Percentiles rank a stretch among this genome's conserved stretches.
These are phyloP conservation scores for Fusarium phyllophilum DNA, from an alignment of 2,329 filamentous ascomycete genomes.

Conservation along the genomic window DNA sequence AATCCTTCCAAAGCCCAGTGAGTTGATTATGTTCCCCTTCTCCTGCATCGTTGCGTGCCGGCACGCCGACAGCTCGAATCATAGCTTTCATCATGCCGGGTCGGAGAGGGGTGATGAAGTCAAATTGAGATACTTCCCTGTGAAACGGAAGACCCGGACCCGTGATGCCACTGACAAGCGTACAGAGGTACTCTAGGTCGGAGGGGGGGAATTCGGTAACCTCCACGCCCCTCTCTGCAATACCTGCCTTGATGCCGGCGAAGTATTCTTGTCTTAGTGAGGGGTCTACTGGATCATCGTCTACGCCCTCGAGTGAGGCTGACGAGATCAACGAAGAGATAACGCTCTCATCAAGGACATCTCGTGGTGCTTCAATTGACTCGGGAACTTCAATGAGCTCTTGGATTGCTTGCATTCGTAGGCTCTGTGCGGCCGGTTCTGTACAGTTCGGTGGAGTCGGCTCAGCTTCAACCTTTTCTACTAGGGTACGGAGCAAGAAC, in stretches of 20 bases:
- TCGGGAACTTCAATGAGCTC: not conserved
- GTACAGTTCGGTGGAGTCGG: not conserved
- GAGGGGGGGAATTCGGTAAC: not conserved
- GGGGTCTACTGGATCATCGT: not conserved
- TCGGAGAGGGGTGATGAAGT: not conserved
- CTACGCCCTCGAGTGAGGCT: not conserved
- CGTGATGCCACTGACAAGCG: not conserved
- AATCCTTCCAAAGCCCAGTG: rapidly evolving
- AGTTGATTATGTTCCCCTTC: not conserved
- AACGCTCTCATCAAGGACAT: rapidly evolving
- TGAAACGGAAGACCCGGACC: not conserved
- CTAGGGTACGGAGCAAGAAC: not conserved
- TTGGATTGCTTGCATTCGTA: not conserved
- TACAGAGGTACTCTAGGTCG: not conserved
- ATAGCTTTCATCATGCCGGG: rapidly evolving
- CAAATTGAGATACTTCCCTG: not conserved
- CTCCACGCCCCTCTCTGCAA: rapidly evolving
- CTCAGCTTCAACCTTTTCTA: not conserved
- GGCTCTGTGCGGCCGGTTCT: not conserved
- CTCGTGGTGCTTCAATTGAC: rapidly evolving
- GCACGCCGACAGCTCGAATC: not conserved
- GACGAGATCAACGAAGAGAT: not conserved
- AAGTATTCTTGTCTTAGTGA: not conserved
- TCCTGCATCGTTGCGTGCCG: rapidly evolving
- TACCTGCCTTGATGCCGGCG: not conserved